Percentiles rank a stretch among this genome's conserved stretches.
These are phyloP conservation scores for Cornus suecica DNA, from an alignment of 148 eudicot genomes.

Conservation along the genomic window DNA sequence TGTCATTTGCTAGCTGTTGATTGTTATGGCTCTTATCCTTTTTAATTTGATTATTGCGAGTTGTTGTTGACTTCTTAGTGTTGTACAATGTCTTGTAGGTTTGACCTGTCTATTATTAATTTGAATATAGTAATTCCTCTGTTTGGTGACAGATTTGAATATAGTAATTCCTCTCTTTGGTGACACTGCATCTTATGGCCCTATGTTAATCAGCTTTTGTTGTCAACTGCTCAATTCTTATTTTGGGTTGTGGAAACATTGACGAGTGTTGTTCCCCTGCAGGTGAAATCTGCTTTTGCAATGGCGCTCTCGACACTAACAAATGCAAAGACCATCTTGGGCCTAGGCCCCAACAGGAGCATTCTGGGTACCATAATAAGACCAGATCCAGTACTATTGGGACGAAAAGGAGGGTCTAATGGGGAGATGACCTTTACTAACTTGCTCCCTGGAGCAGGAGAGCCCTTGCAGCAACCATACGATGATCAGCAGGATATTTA, in stretches of 20 bases:
- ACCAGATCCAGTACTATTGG: conserved; percentile 74
- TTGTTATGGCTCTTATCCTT: neutral
- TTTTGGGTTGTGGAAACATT: neutral
- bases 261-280: conserved; percentile 13
- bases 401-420: conserved; percentile 80
- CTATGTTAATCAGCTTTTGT: no score
- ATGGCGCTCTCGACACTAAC: conserved; percentile 79
- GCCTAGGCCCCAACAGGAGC: conserved; percentile 69
- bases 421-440: conserved; percentile 62
- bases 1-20: neutral
- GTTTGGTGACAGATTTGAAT: neutral
- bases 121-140: neutral
- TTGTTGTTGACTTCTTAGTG: neutral
- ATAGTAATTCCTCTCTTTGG: neutral
- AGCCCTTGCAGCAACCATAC: conserved; percentile 32
- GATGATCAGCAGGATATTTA: conserved; percentile 53
- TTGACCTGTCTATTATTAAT: neutral
- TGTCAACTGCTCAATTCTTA: neutral
- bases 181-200: neutral
- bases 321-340: conserved; percentile 63
- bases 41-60: neutral
- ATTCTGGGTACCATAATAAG: conserved; percentile 92
- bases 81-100: neutral
- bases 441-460: conserved; percentile 87
- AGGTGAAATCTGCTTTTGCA: conserved; percentile 87